Conservation (phyloP, 176 grass and related monocot genomes). For the Alopecurus myosuroides region DNA sequence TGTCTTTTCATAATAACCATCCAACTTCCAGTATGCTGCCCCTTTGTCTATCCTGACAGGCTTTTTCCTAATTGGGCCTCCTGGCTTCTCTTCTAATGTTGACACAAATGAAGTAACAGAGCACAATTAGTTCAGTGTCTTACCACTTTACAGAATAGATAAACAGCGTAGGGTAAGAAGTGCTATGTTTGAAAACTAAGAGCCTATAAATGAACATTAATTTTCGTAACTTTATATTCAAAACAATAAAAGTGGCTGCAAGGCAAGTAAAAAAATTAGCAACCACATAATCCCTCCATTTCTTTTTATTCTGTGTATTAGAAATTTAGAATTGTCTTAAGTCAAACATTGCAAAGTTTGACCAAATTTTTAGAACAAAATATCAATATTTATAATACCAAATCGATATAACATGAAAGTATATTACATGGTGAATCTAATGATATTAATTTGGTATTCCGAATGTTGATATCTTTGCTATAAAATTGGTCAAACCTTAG, state of each 20-base stretch:
- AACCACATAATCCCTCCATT: too few species aligned
- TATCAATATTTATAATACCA: too few species aligned
- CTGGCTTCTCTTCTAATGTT: conserved; percentile 35
- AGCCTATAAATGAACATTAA: background rate
- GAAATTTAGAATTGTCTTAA: too few species aligned
- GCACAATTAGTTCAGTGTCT: conserved; percentile 1
- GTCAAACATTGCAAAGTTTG: too few species aligned
- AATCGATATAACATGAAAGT: too few species aligned
- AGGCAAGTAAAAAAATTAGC: background rate
- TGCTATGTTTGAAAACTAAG: background rate
- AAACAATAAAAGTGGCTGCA: background rate
- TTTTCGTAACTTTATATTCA: background rate
- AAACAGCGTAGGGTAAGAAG: background rate
- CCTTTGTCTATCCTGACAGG: conserved; percentile 37
- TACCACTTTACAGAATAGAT: background rate
- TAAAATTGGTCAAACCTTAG: too few species aligned
- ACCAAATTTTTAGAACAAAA: too few species aligned
- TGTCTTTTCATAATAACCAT: conserved; percentile 26
- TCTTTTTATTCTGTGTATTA: too few species aligned
- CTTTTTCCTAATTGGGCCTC: conserved; percentile 43
- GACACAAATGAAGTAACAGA: conserved; percentile 17
- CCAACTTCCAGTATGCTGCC: conserved; percentile 35
- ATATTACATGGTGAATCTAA: too few species aligned
- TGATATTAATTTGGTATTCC: too few species aligned
- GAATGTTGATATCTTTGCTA: too few species aligned